Evolutionary conservation across 768 basidiomycete genomes (phyloP).

Genomic region (Glaciozyma martinii): DNA sequence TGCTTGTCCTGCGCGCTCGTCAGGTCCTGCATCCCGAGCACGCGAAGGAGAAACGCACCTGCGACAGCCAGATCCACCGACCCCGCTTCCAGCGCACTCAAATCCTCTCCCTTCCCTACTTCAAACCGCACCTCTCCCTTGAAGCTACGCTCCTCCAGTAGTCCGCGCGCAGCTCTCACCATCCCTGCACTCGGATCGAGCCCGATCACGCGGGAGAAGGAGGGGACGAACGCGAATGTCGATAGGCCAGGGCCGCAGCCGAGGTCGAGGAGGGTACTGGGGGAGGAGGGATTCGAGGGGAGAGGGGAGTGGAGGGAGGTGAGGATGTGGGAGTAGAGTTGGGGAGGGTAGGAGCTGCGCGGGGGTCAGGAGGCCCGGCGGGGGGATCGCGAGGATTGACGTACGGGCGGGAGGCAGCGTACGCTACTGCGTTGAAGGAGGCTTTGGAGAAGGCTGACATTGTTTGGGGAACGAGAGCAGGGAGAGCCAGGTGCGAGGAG

Average conservation of each 20-base stretch:
- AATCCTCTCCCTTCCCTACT: constrained; percentile 50
- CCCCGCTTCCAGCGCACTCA: constrained; percentile 46
- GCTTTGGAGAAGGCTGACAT: too few species aligned
- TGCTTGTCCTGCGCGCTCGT: constrained; percentile 53
- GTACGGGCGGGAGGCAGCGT: not conserved
- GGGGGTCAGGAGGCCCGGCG: not conserved
- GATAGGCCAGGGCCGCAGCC: constrained; percentile 35
- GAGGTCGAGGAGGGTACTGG: constrained; percentile 12
- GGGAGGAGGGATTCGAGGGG: too few species aligned
- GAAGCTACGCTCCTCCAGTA: constrained; percentile 16
- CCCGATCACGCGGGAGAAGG: constrained; percentile 56
- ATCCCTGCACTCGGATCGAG: constrained; percentile 68
- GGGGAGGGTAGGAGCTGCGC: constrained; percentile 17
- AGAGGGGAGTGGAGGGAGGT: not conserved
- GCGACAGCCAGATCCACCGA: constrained; percentile 61
- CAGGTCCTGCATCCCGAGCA: not conserved
- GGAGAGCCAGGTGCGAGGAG: too few species aligned
- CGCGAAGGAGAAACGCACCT: constrained; percentile 42
- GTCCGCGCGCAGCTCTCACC: constrained; percentile 47
- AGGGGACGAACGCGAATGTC: constrained; percentile 48
- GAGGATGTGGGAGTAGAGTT: constrained; percentile 13
- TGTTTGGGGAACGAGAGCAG: too few species aligned
- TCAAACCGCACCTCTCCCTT: constrained; percentile 39
- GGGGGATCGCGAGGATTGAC: constrained; percentile 13
- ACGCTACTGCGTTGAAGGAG: too few species aligned